Conservation (phyloP, 805 yeast species). For the Kodamaea laetipori region DNA sequence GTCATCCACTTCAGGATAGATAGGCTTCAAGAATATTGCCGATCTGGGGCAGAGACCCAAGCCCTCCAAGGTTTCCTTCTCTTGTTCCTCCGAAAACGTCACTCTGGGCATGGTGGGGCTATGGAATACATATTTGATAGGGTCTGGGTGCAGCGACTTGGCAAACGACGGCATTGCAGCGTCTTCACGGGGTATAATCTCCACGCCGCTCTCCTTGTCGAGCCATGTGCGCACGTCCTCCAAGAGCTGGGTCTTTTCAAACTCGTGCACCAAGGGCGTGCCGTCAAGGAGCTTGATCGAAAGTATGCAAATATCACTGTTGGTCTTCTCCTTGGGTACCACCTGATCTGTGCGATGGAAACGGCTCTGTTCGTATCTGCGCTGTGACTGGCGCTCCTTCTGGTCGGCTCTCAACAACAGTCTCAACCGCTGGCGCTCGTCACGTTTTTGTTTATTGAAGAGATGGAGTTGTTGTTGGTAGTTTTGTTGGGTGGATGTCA, state of each 20-base stretch:
- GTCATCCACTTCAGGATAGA: slow-evolving; percentile 19
- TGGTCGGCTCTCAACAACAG: slow-evolving; percentile 55
- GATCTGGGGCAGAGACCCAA: slow-evolving; percentile 72
- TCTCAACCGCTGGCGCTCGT: slow-evolving; percentile 59
- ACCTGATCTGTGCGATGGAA: slow-evolving; percentile 19
- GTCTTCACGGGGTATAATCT: slow-evolving; percentile 27
- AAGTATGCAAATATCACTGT: slow-evolving; percentile 34
- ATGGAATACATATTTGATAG: slow-evolving; percentile 45
- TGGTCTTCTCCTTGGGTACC: slow-evolving; percentile 19
- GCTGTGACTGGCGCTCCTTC: slow-evolving; percentile 40
- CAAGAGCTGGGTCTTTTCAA: slow-evolving; percentile 48
- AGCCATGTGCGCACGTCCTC: slow-evolving; percentile 64
- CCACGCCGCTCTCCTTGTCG: slow-evolving; percentile 44
- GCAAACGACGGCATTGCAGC: slow-evolving; percentile 56
- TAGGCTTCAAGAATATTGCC: slow-evolving; percentile 71
- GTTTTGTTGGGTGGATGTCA: background rate
- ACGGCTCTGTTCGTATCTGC: slow-evolving; percentile 11
- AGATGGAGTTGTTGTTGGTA: background rate
- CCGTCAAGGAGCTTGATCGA: slow-evolving; percentile 68
- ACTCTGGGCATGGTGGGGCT: slow-evolving; percentile 49
- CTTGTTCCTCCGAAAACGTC: slow-evolving; percentile 55
- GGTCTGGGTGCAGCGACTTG: slow-evolving; percentile 57
- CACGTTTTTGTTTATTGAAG: slow-evolving; percentile 35
- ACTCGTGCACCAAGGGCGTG: slow-evolving; percentile 52
- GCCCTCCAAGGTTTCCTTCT: slow-evolving; percentile 46